Evolutionary conservation across 192 early-diverging fungal genomes (phyloP).

Genomic region (Backusella luteola): DNA sequence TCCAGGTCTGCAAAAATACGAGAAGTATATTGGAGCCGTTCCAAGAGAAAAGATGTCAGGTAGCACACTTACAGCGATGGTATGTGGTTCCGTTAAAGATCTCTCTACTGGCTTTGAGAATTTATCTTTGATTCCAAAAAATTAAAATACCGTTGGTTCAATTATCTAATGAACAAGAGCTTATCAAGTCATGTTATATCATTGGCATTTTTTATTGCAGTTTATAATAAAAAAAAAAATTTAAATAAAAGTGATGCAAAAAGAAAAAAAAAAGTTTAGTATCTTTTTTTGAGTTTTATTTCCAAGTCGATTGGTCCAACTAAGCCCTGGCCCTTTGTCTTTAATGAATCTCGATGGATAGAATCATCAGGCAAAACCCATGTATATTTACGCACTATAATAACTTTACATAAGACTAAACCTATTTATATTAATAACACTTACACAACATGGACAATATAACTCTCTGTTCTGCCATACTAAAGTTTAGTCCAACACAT

Average conservation of each 20-base stretch:
- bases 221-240: no score
- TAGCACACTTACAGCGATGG: no score
- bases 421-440: neutral
- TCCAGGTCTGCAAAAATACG: no score
- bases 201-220: no score
- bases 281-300: conserved; percentile 10
- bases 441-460: conserved; percentile 45
- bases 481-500: conserved; percentile 62
- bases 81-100: no score
- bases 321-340: conserved; percentile 4
- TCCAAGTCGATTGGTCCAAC: neutral
- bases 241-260: neutral
- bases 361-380: conserved; percentile 25
- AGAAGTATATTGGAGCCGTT: no score
- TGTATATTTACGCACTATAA: conserved; percentile 32
- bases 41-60: no score
- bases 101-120: no score
- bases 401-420: neutral
- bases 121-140: no score
- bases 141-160: no score
- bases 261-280: neutral
- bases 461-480: conserved; percentile 54
- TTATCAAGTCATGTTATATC: no score
- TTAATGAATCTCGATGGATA: conserved; percentile 5
- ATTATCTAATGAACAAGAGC: no score